A percentile compares a stretch with the other conserved stretches of the same genome.
These are phyloP conservation scores for Dactylellina haptotyla DNA, from an alignment of 2,329 filamentous ascomycete species.

Conservation along the genomic window DNA sequence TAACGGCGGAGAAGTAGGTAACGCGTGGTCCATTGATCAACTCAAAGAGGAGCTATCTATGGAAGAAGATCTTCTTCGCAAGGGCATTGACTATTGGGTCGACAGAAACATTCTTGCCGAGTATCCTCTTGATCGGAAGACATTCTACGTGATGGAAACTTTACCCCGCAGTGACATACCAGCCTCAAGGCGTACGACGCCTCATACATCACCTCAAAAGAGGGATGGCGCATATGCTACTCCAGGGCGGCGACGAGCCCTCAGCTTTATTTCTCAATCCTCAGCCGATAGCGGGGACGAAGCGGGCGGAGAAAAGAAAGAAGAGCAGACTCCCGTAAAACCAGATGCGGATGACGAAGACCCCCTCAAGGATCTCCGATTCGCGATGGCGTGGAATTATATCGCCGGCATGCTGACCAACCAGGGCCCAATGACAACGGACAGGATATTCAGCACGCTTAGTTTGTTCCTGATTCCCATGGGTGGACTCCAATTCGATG, in stretches of 20 bases:
- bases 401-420: slow-evolving; percentile 96
- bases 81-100: slow-evolving; percentile 78
- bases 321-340: slow-evolving; percentile 73
- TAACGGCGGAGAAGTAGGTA: slow-evolving; percentile 57
- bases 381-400: slow-evolving; percentile 83
- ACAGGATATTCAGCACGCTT: slow-evolving; percentile 91
- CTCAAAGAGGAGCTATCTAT: slow-evolving; percentile 71
- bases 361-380: slow-evolving; percentile 65
- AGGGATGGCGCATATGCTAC: slow-evolving; percentile 57
- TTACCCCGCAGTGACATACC: slow-evolving; percentile 39
- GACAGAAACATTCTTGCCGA: slow-evolving; percentile 70
- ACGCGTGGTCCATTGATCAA: slow-evolving; percentile 60
- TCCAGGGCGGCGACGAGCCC: slow-evolving; percentile 54
- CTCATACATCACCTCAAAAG: slow-evolving; percentile 49
- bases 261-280: slow-evolving; percentile 56
- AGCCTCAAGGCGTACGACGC: slow-evolving; percentile 43
- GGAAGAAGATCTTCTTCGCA: slow-evolving; percentile 75
- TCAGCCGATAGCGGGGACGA: slow-evolving; percentile 61
- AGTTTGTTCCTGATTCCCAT: slow-evolving; percentile 78
- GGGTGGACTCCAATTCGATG: slow-evolving; percentile 87
- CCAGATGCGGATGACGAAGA: slow-evolving; percentile 65
- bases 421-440: slow-evolving; percentile 79
- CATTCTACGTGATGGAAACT: slow-evolving; percentile 75
- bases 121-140: slow-evolving; percentile 67
- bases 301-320: slow-evolving; percentile 66